Evolutionary conservation across 78 protist genomes (phyloP), one percentile per base, ranked within the genome.

Genomic region (Protostelium mycophagum): DNA sequence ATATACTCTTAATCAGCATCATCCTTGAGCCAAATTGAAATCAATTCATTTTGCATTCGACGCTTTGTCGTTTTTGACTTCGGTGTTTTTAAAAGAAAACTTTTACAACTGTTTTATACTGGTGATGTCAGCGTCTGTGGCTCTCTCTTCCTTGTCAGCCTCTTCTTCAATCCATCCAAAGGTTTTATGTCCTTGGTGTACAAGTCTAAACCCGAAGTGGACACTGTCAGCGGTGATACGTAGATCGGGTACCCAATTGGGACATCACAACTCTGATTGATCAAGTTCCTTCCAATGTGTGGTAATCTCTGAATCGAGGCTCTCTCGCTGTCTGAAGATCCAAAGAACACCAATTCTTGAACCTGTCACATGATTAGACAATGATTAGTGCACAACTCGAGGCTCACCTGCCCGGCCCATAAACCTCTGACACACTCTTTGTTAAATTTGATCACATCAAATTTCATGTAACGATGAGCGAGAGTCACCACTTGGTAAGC

Each of bases 221-320:
- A 51, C 16, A 16, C 16, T 5, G 16, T 51, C 31, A 51, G 5
- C 31, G 73, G 73, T 51, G 73, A 51, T 51, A 51, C 73, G 16
- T 51, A 51, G 31, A 51, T 16, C 31, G 91, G 91, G 34, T 89
- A 89, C 31, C 91, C 91, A 84, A 89, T 35, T 37, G 91, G 91
- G 38, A 37, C 36, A 34, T 89, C 91, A 38, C 63, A 36, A 5
- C 86, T 25, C 88, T 84, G 88, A 38, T 1, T 36, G 63, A 89
- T 38, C 37, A 89, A 0, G 83, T 89, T 89, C 36, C 91, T 86
- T 38, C 84, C 0, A 38, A 39, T 63, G 23, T 31, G 28, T 1
- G 25, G 29, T n/a, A 35, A 0, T 10, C 85, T 38, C 88, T 89
- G 91, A 5, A 89, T 89, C 31, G 88, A 85, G n/a, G 85, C 88